Percentiles rank a stretch among this genome's conserved stretches.
Conservation (phyloP, 495 filamentous ascomycete species). For the Daldinia bambusicola region DNA sequence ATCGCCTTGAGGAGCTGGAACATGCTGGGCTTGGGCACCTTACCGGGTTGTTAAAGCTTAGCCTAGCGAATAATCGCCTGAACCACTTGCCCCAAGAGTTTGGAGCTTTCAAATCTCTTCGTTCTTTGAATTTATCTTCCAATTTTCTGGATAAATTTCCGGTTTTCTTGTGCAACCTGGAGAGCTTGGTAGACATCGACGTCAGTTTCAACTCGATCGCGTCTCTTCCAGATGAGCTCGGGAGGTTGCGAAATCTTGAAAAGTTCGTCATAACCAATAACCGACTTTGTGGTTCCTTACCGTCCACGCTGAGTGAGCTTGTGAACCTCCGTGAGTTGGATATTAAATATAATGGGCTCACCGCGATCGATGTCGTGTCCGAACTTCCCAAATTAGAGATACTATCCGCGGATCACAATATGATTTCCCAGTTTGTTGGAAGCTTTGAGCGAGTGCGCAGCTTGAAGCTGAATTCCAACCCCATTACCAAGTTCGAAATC, state of each 20-base stretch:
- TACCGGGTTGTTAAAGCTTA: constrained; percentile 84
- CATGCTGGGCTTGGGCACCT: constrained; percentile 72
- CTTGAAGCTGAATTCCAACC: constrained; percentile 89
- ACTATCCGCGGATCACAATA: constrained; percentile 88
- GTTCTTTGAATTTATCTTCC: constrained; percentile 89
- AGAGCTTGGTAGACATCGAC: constrained; percentile 89
- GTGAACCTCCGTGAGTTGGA: constrained; percentile 89
- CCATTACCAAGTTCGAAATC: constrained; percentile 91
- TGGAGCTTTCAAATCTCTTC: constrained; percentile 74
- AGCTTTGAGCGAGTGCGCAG: constrained; percentile 84
- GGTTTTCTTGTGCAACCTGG: constrained; percentile 80
- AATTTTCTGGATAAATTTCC: constrained; percentile 90
- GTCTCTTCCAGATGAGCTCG: constrained; percentile 77
- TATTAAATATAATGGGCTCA: constrained; percentile 88
- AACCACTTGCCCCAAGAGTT: constrained; percentile 82
- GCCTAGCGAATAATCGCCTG: constrained; percentile 91
- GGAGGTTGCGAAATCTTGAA: constrained; percentile 79
- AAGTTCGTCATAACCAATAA: constrained; percentile 97
- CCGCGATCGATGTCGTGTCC: constrained; percentile 84
- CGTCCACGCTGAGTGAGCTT: constrained; percentile 73
- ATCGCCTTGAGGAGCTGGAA: constrained; percentile 85
- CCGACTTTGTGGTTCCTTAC: constrained; percentile 76
- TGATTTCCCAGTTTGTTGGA: constrained; percentile 85
- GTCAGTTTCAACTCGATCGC: constrained; percentile 95
- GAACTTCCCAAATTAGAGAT: constrained; percentile 87